Conservation (phyloP, 208 protist species). For the Leishmania martiniquensis region DNA sequence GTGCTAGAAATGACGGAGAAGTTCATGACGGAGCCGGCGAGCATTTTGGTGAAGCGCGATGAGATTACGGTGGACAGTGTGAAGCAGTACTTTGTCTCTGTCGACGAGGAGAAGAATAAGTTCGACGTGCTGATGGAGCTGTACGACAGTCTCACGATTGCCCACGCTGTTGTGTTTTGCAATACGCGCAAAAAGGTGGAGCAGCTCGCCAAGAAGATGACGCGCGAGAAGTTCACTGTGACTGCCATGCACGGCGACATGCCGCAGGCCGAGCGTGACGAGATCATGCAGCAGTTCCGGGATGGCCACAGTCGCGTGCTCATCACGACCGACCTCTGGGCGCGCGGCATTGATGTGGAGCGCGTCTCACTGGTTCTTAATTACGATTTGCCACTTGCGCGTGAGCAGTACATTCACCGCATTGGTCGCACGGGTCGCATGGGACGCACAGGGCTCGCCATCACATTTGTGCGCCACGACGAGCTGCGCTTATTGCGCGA, state of each 20-base stretch:
- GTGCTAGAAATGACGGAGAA: slow-evolving; percentile 96
- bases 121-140: slow-evolving; percentile 99
- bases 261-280: slow-evolving; percentile 97
- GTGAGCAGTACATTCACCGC: slow-evolving; percentile 95
- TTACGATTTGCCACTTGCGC: slow-evolving; percentile 97
- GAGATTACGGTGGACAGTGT: slow-evolving; percentile 99
- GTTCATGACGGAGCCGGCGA: slow-evolving; percentile 98
- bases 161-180: slow-evolving; percentile 99
- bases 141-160: slow-evolving; percentile 98
- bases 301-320: slow-evolving; percentile 96
- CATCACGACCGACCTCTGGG: slow-evolving; percentile 99
- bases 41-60: slow-evolving; percentile 99
- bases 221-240: slow-evolving; percentile 96
- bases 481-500: slow-evolving; percentile 92
- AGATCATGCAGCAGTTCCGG: slow-evolving; percentile 98
- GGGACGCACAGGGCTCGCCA: slow-evolving; percentile 98
- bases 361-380: slow-evolving; percentile 98
- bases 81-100: slow-evolving; percentile 98
- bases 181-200: slow-evolving; percentile 99
- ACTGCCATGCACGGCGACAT: slow-evolving; percentile 97
- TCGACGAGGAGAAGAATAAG: slow-evolving; percentile 99
- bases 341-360: slow-evolving; percentile 97
- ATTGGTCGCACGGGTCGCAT: slow-evolving; percentile 98
- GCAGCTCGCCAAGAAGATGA: slow-evolving; percentile 97
- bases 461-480: slow-evolving; percentile 98